A percentile compares a stretch with the other conserved stretches of the same genome.
Evolutionary conservation across 2,329 filamentous ascomycete species (phyloP).

Genomic region (Alternaria triticimaculans): DNA sequence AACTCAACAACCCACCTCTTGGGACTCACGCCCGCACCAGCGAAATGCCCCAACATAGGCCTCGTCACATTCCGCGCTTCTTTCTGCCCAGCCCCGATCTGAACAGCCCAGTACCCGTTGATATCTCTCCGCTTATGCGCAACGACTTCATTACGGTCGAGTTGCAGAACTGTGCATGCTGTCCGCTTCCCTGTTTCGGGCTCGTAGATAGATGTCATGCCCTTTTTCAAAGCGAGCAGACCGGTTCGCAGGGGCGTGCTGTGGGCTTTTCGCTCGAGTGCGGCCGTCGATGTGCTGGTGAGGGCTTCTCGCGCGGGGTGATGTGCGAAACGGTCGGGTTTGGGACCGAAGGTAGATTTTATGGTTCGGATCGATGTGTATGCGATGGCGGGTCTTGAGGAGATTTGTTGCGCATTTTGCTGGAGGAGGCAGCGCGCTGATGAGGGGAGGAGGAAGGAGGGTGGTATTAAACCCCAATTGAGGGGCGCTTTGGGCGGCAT

Average conservation of each 20-base stretch:
- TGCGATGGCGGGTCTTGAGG: slow-evolving; percentile 18
- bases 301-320: slow-evolving; percentile 59
- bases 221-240: slow-evolving; percentile 86
- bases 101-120: slow-evolving; percentile 94
- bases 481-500: slow-evolving; percentile 47
- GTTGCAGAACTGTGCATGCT: slow-evolving; percentile 89
- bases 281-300: slow-evolving; percentile 63
- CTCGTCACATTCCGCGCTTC: slow-evolving; percentile 78
- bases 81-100: slow-evolving; percentile 80
- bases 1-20: slow-evolving; percentile 89
- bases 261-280: slow-evolving; percentile 63
- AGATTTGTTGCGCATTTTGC: slow-evolving; percentile 16
- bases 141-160: slow-evolving; percentile 90
- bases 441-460: slow-evolving; percentile 38
- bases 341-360: slow-evolving; percentile 62
- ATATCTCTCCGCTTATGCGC: slow-evolving; percentile 79
- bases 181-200: slow-evolving; percentile 75
- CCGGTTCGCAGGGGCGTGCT: slow-evolving; percentile 75
- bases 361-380: slow-evolving; percentile 52
- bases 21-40: slow-evolving; percentile 78
- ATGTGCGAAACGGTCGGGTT: slow-evolving; percentile 61
- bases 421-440: slow-evolving; percentile 34
- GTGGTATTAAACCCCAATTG: slow-evolving; percentile 41
- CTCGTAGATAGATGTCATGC: slow-evolving; percentile 92
- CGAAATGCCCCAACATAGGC: slow-evolving; percentile 86